These are phyloP conservation scores for Knufia fluminis DNA, from an alignment of 2,329 filamentous ascomycete species.

Conservation along the genomic window DNA sequence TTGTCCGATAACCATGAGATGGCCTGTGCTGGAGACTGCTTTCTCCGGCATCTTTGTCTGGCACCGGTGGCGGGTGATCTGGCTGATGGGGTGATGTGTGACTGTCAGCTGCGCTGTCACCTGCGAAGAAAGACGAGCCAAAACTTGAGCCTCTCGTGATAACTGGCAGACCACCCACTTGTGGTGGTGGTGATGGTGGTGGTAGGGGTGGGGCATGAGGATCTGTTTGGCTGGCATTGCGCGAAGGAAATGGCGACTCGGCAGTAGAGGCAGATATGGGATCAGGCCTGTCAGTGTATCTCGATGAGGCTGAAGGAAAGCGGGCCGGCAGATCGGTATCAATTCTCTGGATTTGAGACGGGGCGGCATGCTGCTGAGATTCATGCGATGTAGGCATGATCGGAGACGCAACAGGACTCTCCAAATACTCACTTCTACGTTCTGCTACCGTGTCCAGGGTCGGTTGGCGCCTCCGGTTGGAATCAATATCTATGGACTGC, in stretches of 20 bases:
- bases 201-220: slow-evolving; percentile 8
- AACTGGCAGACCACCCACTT: background rate
- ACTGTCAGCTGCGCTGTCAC: background rate
- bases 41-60: background rate
- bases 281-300: slow-evolving; percentile 21
- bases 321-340: slow-evolving; percentile 21
- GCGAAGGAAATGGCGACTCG: slow-evolving; percentile 3
- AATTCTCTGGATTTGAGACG: slow-evolving; percentile 15
- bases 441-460: slow-evolving; percentile 48
- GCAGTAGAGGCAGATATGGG: slow-evolving; percentile 8
- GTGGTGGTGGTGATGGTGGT: slow-evolving; percentile 6
- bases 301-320: slow-evolving; percentile 13
- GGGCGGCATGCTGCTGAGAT: slow-evolving; percentile 11
- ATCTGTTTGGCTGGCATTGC: slow-evolving; percentile 9
- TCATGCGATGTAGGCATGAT: slow-evolving; percentile 10
- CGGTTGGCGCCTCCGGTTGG: slow-evolving; percentile 31
- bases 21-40: slow-evolving; percentile 41
- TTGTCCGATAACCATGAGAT: slow-evolving; percentile 48
- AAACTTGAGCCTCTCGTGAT: slow-evolving; percentile 19
- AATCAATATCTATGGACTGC: slow-evolving; percentile 29
- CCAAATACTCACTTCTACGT: slow-evolving; percentile 48
- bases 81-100: background rate
- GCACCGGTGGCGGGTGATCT: background rate
- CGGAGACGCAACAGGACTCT: background rate
- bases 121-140: slow-evolving; percentile 14